Conservation (phyloP, 2,329 filamentous ascomycete species). For the Teratosphaeria gauchensis region DNA sequence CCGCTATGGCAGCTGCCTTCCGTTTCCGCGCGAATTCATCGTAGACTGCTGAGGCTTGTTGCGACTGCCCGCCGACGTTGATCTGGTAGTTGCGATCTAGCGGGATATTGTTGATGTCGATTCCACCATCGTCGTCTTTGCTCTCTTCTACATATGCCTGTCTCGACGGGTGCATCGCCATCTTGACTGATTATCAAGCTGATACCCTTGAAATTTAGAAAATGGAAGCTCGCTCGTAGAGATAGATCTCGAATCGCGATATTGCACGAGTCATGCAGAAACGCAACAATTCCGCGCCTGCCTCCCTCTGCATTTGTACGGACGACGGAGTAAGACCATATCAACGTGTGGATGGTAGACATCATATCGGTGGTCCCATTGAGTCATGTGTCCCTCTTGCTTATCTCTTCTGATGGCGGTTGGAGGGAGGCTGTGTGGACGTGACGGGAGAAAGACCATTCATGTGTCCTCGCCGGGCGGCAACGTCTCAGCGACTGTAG, state of each 20-base stretch:
- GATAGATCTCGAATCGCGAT: neutral
- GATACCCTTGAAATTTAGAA: neutral
- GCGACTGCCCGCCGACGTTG: slow-evolving; percentile 58
- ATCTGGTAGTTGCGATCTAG: slow-evolving; percentile 80
- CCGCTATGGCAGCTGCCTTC: slow-evolving; percentile 75
- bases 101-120: slow-evolving; percentile 54
- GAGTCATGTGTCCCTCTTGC: too few species aligned
- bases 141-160: slow-evolving; percentile 92
- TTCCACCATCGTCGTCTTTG: slow-evolving; percentile 49
- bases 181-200: neutral
- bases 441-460: too few species aligned
- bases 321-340: too few species aligned
- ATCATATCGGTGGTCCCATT: too few species aligned
- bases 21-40: slow-evolving; percentile 87
- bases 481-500: too few species aligned
- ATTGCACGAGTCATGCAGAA: neutral
- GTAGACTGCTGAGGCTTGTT: slow-evolving; percentile 76
- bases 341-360: too few species aligned
- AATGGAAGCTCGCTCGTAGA: neutral
- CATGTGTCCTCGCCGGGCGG: too few species aligned
- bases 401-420: too few species aligned
- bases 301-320: too few species aligned
- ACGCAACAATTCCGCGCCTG: neutral
- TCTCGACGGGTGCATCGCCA: slow-evolving; percentile 61
- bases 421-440: too few species aligned